These are phyloP conservation scores for Centrapalus pauciflorus DNA, from an alignment of 129 eudicot genomes.

Conservation along the genomic window DNA sequence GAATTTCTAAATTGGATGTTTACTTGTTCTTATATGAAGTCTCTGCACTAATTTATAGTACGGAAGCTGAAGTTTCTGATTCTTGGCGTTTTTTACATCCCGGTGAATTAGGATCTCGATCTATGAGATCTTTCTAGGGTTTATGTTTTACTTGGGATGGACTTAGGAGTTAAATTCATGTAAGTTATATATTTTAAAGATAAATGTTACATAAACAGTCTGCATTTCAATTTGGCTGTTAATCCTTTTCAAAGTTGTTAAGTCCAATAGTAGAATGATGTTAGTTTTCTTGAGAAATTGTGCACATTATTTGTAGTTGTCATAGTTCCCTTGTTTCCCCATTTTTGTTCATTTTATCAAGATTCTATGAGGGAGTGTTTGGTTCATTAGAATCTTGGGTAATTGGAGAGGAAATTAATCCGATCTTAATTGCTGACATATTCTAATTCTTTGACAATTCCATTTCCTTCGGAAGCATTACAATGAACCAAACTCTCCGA, in stretches of 20 bases:
- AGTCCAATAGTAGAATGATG: neutral
- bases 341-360: neutral
- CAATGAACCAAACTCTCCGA: too few species aligned
- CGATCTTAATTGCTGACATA: too few species aligned
- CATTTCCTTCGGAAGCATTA: too few species aligned
- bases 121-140: slow-evolving; percentile 23
- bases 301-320: neutral
- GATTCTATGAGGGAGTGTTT: too few species aligned
- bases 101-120: slow-evolving; percentile 23
- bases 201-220: too few species aligned
- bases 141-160: slow-evolving; percentile 1
- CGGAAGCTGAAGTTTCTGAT: neutral
- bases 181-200: neutral
- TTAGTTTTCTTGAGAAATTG: neutral
- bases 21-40: neutral
- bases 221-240: neutral
- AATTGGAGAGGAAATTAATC: too few species aligned
- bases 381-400: too few species aligned
- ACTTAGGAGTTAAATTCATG: neutral
- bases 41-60: neutral
- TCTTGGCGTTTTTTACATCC: neutral
- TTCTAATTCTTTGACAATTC: too few species aligned
- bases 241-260: neutral
- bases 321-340: neutral
- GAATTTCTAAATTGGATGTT: neutral